Base-by-base conservation (phyloP, 2,329 filamentous ascomycete genomes). In the Xylaria sp. region DNA sequence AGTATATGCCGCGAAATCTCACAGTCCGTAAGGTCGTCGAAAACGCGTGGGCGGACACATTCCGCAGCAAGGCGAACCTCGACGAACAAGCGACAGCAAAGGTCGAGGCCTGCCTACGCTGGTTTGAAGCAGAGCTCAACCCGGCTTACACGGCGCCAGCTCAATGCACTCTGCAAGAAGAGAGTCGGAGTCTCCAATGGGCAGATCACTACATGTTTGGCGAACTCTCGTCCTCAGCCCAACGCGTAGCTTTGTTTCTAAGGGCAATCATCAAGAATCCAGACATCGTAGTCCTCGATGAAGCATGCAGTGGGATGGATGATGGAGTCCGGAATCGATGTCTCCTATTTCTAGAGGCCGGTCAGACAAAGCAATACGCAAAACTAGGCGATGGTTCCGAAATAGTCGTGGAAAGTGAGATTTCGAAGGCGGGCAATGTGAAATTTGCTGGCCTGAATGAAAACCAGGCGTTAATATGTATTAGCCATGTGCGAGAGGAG, bases 21-120 rank as follows among this genome's bases (percentile, higher is more conserved):
- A 91, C 90, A 0, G 82, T 97, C 10, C 88, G 93, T 1, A 86
- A 91, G 59, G 88, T 93, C 0, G 79, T 99, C 0, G 93, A 96
- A 78, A 95, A 91, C 59, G 94, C 95, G 0, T 98, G 94, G 91
- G 91, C 94, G 1, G 93, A 97, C 67, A 97, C 96, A 0, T 97
- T 97, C 74, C 85, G 92, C 18, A 86, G 90, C 1, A 89, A 86
- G 70, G 91, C 96, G 0, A 86, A 83, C 52, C 82, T 98, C 0
- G 85, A 89, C 46, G 78, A 82, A 0, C 81, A 86, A 10, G 88
- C 89, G 0, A 84, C 83, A 32, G 81, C 81, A 1, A 87, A 88
- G 59, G 89, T 97, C 0, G 89, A 93, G 57, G 88, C 90, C 0
- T 88, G 88, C 23, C 85, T 99, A 39, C 82, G 83, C 18, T 94